Evolutionary conservation across 2,329 filamentous ascomycete species (phyloP), one percentile per base, ranked within the genome.

Genomic region (Pseudogymnoascus verrucosus): DNA sequence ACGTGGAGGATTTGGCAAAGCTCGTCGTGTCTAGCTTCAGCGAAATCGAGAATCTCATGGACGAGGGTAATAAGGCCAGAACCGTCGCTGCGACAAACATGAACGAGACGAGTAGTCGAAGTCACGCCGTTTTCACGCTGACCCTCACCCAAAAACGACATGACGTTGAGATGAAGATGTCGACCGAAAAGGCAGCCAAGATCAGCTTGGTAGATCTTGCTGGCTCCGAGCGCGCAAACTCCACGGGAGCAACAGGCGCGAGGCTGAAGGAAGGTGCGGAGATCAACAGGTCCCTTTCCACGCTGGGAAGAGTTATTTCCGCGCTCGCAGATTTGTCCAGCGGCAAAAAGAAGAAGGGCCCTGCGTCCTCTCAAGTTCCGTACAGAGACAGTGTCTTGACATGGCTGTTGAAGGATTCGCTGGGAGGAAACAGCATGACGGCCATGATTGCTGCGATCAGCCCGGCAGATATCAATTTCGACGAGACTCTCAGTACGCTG

Each of bases 401-500:
- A 1, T 99, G 95, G 95, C 79, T 99, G 51, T 78, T 99, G 68
- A 99, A 99, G 74, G 96, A 99, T 75, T 98, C 93, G 3, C 78
- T 99, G 5, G 95, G 95, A 74, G 95, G 95, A 72, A 99, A 99
- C 81, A 98, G 93, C 75, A 93, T 98, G 90, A 99, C 95, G 23
- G 95, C 95, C 65, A 99, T 99, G 96, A 99, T 99, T 81, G 96
- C 95, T 61, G 93, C 93, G 62, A 97, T 99, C 73, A 97, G 93
- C 72, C 95, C 95, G 3, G 95, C 95, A 63, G 95, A 99, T 76
- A 98, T 98, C 79, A 99, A 99, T 77, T 98, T 96, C 73, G 95
- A 99, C 69, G 95, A 99, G 77, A 99, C 96, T 0, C 82, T 99
- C 16, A 95, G 93, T 74, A 99, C 95, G 0, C 82, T 99, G 28